Percentiles rank a stretch among this genome's conserved stretches.
Evolutionary conservation across 441 rosid genomes (phyloP).

Genomic region (Jatropha podagrica): DNA sequence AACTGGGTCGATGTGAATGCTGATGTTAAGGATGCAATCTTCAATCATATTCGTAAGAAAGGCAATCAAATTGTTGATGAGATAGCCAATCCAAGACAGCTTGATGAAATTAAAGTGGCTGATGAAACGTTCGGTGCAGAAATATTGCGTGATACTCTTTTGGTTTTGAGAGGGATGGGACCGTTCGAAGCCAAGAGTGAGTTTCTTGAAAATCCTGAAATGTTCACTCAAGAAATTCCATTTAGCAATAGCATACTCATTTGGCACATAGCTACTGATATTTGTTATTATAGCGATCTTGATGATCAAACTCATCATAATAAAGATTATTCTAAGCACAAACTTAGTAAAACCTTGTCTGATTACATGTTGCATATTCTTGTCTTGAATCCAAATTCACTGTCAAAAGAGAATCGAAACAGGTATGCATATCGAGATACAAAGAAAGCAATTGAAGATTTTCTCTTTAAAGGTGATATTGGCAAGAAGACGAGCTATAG

Average conservation of each 20-base stretch:
- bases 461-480: neutral
- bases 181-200: neutral
- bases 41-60: neutral
- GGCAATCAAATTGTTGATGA: neutral
- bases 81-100: neutral
- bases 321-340: neutral
- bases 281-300: neutral
- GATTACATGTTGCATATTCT: conserved; percentile 26
- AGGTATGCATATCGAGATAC: conserved; percentile 13
- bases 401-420: conserved; percentile 18
- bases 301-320: too few species aligned
- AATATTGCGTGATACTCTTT: neutral
- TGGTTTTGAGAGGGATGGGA: neutral
- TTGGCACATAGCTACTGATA: neutral
- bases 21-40: neutral
- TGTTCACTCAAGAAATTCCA: neutral
- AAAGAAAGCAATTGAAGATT: neutral
- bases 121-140: neutral
- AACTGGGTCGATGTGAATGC: neutral
- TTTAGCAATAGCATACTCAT: neutral
- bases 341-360: neutral
- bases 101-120: neutral
- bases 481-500: neutral
- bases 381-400: conserved; percentile 5
- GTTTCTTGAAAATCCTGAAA: neutral